Percentiles rank a stretch among this genome's conserved stretches.
Evolutionary conservation across 129 eudicot species (phyloP).

Genomic region (Logfia minima): DNA sequence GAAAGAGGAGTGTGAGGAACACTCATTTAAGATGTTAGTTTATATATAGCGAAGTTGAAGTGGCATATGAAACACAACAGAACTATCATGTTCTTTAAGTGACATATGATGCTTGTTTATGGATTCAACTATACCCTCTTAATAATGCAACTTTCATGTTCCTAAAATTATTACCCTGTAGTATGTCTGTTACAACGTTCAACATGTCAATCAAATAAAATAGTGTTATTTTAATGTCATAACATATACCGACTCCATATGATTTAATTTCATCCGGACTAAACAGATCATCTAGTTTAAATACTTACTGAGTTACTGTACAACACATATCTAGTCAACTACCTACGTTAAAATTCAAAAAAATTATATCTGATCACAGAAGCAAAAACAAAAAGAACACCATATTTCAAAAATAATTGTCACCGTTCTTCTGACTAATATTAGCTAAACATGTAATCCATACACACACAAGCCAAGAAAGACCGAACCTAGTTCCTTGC

Average conservation of each 20-base stretch:
- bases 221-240: not conserved
- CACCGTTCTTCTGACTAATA: not conserved
- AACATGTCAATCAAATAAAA: not conserved
- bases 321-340: not conserved
- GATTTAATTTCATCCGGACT: not conserved
- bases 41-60: not conserved
- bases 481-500: not conserved
- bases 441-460: slow-evolving; percentile 3
- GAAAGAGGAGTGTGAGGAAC: not conserved
- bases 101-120: not conserved
- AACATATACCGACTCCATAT: not conserved
- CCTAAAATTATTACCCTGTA: not conserved
- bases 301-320: not conserved
- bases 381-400: not conserved
- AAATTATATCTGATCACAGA: not conserved
- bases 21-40: not conserved
- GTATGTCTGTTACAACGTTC: not conserved
- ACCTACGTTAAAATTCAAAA: not conserved
- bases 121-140: not conserved
- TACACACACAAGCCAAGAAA: not conserved
- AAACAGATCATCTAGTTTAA: not conserved
- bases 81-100: not conserved
- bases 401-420: not conserved
- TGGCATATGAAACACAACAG: not conserved
- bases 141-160: slow-evolving; percentile 3